Evolutionary conservation across 768 basidiomycete species (phyloP).

Genomic region (Pulveroboletus sp.): DNA sequence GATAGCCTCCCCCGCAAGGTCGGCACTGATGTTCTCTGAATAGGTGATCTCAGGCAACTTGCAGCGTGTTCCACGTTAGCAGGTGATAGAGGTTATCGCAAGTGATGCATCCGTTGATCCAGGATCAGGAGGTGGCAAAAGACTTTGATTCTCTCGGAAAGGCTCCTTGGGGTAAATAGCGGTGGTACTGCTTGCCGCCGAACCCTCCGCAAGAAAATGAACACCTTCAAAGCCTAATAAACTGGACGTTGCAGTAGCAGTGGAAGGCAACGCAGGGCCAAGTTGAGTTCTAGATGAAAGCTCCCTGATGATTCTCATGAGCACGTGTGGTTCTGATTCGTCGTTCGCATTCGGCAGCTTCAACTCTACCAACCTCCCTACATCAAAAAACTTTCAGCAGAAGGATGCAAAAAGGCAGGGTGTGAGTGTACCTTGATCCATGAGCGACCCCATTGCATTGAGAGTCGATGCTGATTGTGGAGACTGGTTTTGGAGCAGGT

Average conservation of each 20-base stretch:
- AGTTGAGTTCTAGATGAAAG: slow-evolving; percentile 36
- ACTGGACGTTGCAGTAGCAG: background rate
- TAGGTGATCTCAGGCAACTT: slow-evolving; percentile 9
- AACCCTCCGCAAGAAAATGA: background rate
- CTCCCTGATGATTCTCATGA: slow-evolving; percentile 42
- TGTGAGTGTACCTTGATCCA: slow-evolving; percentile 52
- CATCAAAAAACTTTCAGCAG: background rate
- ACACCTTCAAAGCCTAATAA: background rate
- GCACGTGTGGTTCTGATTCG: slow-evolving; percentile 28
- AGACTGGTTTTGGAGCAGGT: slow-evolving; percentile 18
- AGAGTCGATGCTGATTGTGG: slow-evolving; percentile 3
- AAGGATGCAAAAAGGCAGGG: background rate
- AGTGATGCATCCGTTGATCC: slow-evolving; percentile 1
- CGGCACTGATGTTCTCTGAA: slow-evolving; percentile 1
- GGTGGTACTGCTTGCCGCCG: slow-evolving; percentile 1
- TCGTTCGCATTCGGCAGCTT: slow-evolving; percentile 39
- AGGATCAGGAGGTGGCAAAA: slow-evolving; percentile 3
- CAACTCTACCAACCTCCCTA: slow-evolving; percentile 58
- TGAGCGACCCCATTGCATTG: slow-evolving; percentile 56
- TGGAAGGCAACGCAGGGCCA: slow-evolving; percentile 17
- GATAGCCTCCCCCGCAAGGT: background rate
- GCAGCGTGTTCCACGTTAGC: slow-evolving; percentile 5
- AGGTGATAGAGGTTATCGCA: background rate
- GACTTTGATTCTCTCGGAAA: background rate
- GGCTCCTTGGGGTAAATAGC: background rate